Percentiles rank a stretch among this genome's conserved stretches.
Conservation (phyloP, 1,139 yeast species). For the Geotrichum restrictum region DNA sequence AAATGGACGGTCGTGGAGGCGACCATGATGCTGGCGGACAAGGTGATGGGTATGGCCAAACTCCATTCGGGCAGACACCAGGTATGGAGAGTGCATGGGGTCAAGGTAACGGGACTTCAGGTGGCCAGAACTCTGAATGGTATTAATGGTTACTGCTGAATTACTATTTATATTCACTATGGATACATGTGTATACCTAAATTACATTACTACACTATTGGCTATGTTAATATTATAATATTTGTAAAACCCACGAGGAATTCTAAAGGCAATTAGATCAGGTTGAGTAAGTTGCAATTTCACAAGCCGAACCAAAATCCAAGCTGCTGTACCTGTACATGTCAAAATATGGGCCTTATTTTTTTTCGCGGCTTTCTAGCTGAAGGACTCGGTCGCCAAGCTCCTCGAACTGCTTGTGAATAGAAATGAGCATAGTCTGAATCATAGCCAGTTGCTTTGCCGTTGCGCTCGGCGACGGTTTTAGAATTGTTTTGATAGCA, state of each 20-base stretch:
- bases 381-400: not conserved
- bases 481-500: constrained; percentile 8
- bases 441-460: constrained; percentile 19
- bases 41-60: constrained; percentile 14
- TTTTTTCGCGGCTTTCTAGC: not conserved
- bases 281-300: no score
- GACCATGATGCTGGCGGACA: constrained; percentile 9
- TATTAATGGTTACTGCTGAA: not conserved
- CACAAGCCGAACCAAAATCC: no score
- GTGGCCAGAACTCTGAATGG: constrained; percentile 9
- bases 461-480: constrained; percentile 13
- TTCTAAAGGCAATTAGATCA: no score
- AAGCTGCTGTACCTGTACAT: no score
- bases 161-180: constrained; percentile 1
- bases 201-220: not conserved
- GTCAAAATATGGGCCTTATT: not conserved
- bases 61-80: constrained; percentile 20
- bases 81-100: constrained; percentile 13
- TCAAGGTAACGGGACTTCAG: constrained; percentile 9
- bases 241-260: no score
- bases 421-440: constrained; percentile 15
- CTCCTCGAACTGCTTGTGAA: constrained; percentile 5
- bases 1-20: constrained; percentile 24
- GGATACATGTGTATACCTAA: not conserved
- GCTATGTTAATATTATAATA: no score